Percentiles rank a stretch among this genome's conserved stretches.
Evolutionary conservation across 108 stramenopile species (phyloP).

Genomic region (Conticribra weissflogii): DNA sequence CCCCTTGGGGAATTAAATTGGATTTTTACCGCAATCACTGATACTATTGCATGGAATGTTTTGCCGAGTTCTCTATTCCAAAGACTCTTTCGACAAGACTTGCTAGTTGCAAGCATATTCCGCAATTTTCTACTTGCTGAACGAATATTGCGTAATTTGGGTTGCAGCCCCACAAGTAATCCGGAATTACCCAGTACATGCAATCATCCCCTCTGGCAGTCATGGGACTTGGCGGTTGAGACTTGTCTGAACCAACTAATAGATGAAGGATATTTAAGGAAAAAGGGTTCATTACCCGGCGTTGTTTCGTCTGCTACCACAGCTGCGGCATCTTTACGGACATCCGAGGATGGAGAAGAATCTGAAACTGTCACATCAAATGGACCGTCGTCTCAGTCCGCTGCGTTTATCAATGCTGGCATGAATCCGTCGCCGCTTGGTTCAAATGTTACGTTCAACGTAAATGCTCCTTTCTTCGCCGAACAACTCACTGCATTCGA

Average conservation of each 20-base stretch:
- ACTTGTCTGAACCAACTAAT: slow-evolving; percentile 86
- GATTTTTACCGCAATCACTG: slow-evolving; percentile 99
- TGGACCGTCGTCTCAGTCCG: neutral
- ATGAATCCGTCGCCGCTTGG: neutral
- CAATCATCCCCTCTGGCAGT: slow-evolving; percentile 96
- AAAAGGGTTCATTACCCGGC: neutral
- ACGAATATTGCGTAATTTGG: slow-evolving; percentile 87
- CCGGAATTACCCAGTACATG: slow-evolving; percentile 91
- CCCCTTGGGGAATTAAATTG: slow-evolving; percentile 93
- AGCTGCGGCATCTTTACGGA: slow-evolving; percentile 9
- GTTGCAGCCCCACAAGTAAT: slow-evolving; percentile 91
- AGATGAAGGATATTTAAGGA: slow-evolving; percentile 58
- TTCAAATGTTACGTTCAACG: slow-evolving; percentile 11
- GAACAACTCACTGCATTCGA: slow-evolving; percentile 98
- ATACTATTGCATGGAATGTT: slow-evolving; percentile 99
- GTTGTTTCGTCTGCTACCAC: slow-evolving; percentile 6
- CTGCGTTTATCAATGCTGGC: slow-evolving; percentile 3
- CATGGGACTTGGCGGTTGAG: slow-evolving; percentile 99
- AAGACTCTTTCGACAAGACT: slow-evolving; percentile 96
- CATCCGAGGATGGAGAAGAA: slow-evolving; percentile 29
- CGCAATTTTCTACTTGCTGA: slow-evolving; percentile 99
- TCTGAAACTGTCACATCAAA: neutral
- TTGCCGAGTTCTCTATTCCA: slow-evolving; percentile 95
- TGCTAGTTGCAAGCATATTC: slow-evolving; percentile 95
- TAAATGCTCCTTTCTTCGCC: slow-evolving; percentile 91